Evolutionary conservation across 1,284 basidiomycete species (phyloP).

Genomic region (Ustilago nuda): DNA sequence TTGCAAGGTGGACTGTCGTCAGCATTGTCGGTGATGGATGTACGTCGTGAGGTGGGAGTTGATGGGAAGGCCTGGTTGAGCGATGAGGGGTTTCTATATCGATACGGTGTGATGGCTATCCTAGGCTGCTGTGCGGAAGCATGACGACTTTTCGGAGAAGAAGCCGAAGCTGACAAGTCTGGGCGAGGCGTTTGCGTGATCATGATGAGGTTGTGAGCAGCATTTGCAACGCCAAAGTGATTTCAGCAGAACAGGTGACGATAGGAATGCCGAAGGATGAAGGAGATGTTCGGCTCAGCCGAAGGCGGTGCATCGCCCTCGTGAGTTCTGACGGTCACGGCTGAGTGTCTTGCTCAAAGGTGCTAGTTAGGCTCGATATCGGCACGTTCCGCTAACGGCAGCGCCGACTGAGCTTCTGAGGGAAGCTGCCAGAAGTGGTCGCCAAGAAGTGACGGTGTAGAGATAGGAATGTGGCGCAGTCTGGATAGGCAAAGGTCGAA

Average conservation of each 20-base stretch:
- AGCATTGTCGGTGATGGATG: constrained; percentile 15
- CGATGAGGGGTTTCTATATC: constrained; percentile 26
- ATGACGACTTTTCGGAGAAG: constrained; percentile 16
- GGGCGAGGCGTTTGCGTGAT: constrained; percentile 30
- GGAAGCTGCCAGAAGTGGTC: neutral
- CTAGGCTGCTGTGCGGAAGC: constrained; percentile 9
- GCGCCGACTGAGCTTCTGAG: neutral
- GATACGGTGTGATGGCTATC: constrained; percentile 28
- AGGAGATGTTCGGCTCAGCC: neutral
- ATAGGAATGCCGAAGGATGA: neutral
- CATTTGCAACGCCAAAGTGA: neutral
- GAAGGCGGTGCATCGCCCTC: neutral
- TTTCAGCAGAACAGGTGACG: neutral
- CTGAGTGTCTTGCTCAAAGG: neutral
- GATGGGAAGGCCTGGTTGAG: constrained; percentile 17
- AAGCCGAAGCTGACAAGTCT: constrained; percentile 13
- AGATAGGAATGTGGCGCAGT: neutral
- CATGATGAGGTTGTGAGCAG: constrained; percentile 10
- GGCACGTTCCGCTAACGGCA: neutral
- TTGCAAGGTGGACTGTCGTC: constrained; percentile 17
- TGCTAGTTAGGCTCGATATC: neutral
- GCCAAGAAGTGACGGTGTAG: neutral
- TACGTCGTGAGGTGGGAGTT: constrained; percentile 21
- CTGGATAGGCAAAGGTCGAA: neutral
- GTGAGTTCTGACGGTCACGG: neutral